Evolutionary conservation across 768 basidiomycete species (phyloP), one percentile per base, ranked within the genome.

Genomic region (Tephrocybe sp.): DNA sequence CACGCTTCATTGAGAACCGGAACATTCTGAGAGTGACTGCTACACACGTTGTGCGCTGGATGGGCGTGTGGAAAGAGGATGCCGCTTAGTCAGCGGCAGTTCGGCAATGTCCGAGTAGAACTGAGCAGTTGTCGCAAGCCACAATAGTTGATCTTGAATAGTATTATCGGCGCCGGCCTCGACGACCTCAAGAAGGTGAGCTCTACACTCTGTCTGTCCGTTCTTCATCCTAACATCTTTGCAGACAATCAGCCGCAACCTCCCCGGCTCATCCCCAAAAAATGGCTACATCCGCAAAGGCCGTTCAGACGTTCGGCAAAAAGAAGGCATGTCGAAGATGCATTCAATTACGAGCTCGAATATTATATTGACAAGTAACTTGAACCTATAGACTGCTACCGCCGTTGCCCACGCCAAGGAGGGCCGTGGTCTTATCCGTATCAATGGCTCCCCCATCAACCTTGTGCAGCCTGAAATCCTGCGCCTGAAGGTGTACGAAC

Each of bases 271-370:
- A 64, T 61, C 54, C 18, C 58, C 59, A 64, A 82, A n/a, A 75
- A 72, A 91, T 90, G 88, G 82, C 69, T 58, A 72, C 85, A 61
- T 79, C 87, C 66, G 71, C 73, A 58, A 91, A 92, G 77, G 92
- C 95, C 77, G 96, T 98, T 61, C 96, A 98, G 71, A 96, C 92
- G 56, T 98, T 98, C 76, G 96, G 96, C 74, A 98, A 98, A 92
- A 98, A 98, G 87, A 98, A 98, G 89, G 92, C 82, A 69, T 56
- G 83, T 64, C 43, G 26, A 28, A 24, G n/a, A 16, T n/a, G 15
- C 3, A 12, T 54, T 44, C 45, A 22, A 46, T n/a, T 36, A 44
- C 55, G 54, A 38, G 39, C 35, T 59, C 9, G 44, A 32, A 51
- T 49, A 47, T 47, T 18, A 44, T 24, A 44, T 13, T 19, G 12